Percentiles rank a stretch among this genome's conserved stretches.
Evolutionary conservation across 768 basidiomycete genomes (phyloP).

Genomic region (Hydnum rufescens): DNA sequence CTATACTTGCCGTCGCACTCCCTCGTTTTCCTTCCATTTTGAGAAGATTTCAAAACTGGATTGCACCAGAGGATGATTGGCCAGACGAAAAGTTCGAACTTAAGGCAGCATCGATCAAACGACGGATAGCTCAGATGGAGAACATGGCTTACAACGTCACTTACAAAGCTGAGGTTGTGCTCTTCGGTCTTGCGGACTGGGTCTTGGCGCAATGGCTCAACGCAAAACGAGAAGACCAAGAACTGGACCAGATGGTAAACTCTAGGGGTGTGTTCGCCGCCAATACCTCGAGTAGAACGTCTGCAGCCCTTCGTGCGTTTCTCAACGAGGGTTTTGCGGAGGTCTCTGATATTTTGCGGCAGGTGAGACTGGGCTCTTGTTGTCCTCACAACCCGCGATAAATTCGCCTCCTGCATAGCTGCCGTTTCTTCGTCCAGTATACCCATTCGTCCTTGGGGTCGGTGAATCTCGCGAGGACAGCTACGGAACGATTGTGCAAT

Average conservation of each 20-base stretch:
- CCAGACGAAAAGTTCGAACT: conserved; percentile 22
- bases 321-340: conserved; percentile 21
- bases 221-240: conserved; percentile 27
- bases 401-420: conserved; percentile 4
- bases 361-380: neutral
- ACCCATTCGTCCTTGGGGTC: conserved; percentile 61
- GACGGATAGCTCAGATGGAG: conserved; percentile 56
- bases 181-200: conserved; percentile 76
- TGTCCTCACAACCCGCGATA: neutral
- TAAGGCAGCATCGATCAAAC: conserved; percentile 38
- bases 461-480: conserved; percentile 61
- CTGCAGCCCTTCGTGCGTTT: conserved; percentile 22
- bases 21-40: conserved; percentile 8
- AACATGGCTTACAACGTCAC: conserved; percentile 52
- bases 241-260: conserved; percentile 16
- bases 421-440: conserved; percentile 45
- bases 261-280: neutral
- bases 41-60: neutral
- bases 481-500: conserved; percentile 50
- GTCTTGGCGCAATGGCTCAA: conserved; percentile 58
- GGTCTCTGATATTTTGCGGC: conserved; percentile 7
- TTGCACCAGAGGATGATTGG: conserved; percentile 1
- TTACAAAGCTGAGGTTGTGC: conserved; percentile 35
- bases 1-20: conserved; percentile 9
- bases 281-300: conserved; percentile 9